Base-by-base conservation (phyloP, 208 protist species). In the Herpetomonas muscarum region DNA sequence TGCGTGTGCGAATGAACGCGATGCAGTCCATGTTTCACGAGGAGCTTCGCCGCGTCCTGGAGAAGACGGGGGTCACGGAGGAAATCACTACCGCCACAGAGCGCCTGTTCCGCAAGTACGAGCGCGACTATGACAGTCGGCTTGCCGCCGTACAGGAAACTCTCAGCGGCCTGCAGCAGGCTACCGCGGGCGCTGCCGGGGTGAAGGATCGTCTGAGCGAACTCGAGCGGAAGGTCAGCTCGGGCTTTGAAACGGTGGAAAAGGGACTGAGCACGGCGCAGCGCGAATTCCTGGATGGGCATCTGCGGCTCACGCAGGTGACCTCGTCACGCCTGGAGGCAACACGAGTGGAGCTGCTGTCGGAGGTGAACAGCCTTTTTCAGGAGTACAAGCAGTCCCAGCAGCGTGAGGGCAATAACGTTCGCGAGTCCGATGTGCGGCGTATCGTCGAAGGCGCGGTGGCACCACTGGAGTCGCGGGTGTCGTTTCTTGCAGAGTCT, bases 11-110 rank as follows among this genome's bases (percentile, higher is more conserved):
- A 3, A 48, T 91, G 52, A 52, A 65, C 17, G 73, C 73, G 5
- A 26, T 81, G 49, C 69, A 90, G 53, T 67, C 61, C 2, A 76
- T 70, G 46, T 70, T 80, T 31, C 73, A 74, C 42, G 49, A 64
- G 0, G 79, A 87, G 44, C 47, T 85, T 15, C 81, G 79, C 42
- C 66, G 74, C 10, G 76, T 79, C 45, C 58, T 86, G 59, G 63
- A 78, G 47, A 55, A 45, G 15, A 67, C 59, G 29, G 77, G 76
- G 15, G 48, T 74, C 17, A 55, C 76, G 22, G 62, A 70, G 21
- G 81, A 86, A 44, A 66, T 75, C 4, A 44, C 57, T 19, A 0
- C 41, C 37, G 26, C 61, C 51, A 44, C 70, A 47, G 67, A 69
- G 63, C 37, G 70, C n/a, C 12, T 68, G 34, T 67, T 85, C 45